Conservation (phyloP, 1,139 yeast genomes). For the Suhomyces bokatorum region DNA sequence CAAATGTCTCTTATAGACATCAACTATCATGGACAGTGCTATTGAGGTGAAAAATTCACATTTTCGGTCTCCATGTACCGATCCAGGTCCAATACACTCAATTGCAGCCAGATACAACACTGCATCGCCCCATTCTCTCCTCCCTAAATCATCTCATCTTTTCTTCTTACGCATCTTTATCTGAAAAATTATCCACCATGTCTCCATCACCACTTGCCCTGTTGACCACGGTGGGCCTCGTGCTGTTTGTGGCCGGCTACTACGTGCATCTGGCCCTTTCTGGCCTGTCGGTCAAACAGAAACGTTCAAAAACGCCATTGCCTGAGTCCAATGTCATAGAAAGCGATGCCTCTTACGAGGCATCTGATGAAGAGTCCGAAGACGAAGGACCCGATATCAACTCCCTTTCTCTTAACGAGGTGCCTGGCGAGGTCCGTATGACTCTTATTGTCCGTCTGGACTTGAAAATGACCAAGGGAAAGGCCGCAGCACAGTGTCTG, state of each 20-base stretch:
- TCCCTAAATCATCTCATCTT: too few species aligned
- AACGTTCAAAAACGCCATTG: not conserved
- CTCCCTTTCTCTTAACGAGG: constrained; percentile 55
- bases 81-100: too few species aligned
- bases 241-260: constrained; percentile 30
- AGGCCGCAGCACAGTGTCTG: constrained; percentile 95
- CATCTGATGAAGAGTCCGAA: constrained; percentile 23
- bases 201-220: constrained; percentile 10
- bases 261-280: constrained; percentile 18
- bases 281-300: constrained; percentile 22
- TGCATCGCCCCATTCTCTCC: too few species aligned
- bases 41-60: too few species aligned
- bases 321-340: constrained; percentile 1
- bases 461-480: constrained; percentile 90
- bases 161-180: not conserved
- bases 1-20: too few species aligned
- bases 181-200: not conserved
- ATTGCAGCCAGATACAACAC: too few species aligned
- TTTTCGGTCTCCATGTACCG: too few species aligned
- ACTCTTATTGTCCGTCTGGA: constrained; percentile 87
- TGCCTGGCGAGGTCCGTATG: constrained; percentile 84
- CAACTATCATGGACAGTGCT: too few species aligned
- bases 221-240: constrained; percentile 24
- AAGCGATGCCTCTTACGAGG: constrained; percentile 27
- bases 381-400: constrained; percentile 57